Percentiles rank a stretch among this genome's conserved stretches.
Evolutionary conservation across 2,329 filamentous ascomycete species (phyloP).

Genomic region (Ceratocystiopsis sp.): DNA sequence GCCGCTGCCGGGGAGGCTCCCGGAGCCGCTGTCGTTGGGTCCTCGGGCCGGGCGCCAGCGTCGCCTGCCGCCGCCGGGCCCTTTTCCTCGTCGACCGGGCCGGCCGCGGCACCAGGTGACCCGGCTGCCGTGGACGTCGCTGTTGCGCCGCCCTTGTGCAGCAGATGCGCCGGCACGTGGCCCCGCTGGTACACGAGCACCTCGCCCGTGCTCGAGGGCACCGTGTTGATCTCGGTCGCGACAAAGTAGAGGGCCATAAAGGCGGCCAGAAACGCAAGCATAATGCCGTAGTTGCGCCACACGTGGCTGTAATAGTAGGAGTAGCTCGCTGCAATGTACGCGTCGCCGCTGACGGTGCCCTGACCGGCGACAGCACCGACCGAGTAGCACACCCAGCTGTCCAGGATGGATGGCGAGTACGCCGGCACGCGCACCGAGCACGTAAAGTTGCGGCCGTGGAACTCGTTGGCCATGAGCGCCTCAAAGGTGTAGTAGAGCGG

Average conservation of each 20-base stretch:
- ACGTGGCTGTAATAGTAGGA: slow-evolving; percentile 40
- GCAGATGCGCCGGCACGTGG: slow-evolving; percentile 45
- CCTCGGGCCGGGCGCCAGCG: neutral
- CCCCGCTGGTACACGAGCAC: slow-evolving; percentile 5
- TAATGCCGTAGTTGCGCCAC: slow-evolving; percentile 50
- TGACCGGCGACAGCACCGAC: slow-evolving; percentile 40
- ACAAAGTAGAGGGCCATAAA: slow-evolving; percentile 38
- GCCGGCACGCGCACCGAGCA: slow-evolving; percentile 24
- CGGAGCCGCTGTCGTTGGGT: no score
- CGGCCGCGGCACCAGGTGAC: no score
- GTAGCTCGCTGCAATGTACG: slow-evolving; percentile 37
- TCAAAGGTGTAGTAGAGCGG: slow-evolving; percentile 70
- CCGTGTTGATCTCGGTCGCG: slow-evolving; percentile 28
- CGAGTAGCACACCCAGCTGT: slow-evolving; percentile 37
- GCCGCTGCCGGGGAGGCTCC: no score
- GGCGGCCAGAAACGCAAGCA: slow-evolving; percentile 33
- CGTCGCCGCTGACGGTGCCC: slow-evolving; percentile 35
- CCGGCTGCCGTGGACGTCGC: no score
- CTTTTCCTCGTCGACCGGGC: slow-evolving; percentile 1
- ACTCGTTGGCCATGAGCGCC: slow-evolving; percentile 67
- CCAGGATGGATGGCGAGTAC: slow-evolving; percentile 19
- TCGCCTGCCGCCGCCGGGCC: neutral
- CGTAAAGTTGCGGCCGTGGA: slow-evolving; percentile 43
- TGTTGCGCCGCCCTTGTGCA: slow-evolving; percentile 32
- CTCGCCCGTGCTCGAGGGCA: slow-evolving; percentile 2